Evolutionary conservation across 345 rosid genomes (phyloP), one percentile per base, ranked within the genome.

Genomic region (Pistacia integerrima): DNA sequence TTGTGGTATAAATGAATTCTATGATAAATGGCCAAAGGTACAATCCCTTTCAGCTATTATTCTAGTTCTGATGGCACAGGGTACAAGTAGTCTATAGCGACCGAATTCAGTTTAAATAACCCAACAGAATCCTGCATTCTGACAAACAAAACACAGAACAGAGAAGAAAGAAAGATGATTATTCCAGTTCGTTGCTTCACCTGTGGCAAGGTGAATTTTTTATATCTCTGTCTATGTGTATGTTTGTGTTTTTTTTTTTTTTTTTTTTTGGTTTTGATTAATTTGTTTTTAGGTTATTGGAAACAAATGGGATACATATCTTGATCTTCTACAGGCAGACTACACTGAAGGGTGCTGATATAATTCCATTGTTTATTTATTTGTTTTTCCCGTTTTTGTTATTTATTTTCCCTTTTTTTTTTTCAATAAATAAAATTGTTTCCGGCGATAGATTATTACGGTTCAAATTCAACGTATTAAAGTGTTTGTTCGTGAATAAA

Each of bases 121-220:
- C 46, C 10, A 41, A 6, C 46, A 41, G 46, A 5, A 41, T 41
- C 46, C 46, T 41, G 46, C 8, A 41, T 41, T 41, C 46, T 41
- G 46, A 38, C 41, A 38, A 6, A 0, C 41, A 38, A 38, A 6
- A 38, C 41, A 2, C 41, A 41, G 46, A 5, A 41, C 9, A 41
- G 46, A 41, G 46, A 41, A 74, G 55, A 2, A 55, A n/a, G 2
- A 4, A 86, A 78, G 78, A 91, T 91, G 96, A 91, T 91, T 5
- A 91, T 91, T 25, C 93, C 96, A 6, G 96, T 91, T 57, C 96
- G 96, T 38, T 91, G 96, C 76, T 91, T 89, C 83, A 91, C 96
- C 33, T 91, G 93, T 54, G 96, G 96, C 60, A 91, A 91, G 93
- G 96, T 91, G 13, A 8, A 41, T 56, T 20, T 20, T 30, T n/a